Base-by-base conservation (phyloP, 2,329 filamentous ascomycete species). In the Hymenoscyphus linearis region DNA sequence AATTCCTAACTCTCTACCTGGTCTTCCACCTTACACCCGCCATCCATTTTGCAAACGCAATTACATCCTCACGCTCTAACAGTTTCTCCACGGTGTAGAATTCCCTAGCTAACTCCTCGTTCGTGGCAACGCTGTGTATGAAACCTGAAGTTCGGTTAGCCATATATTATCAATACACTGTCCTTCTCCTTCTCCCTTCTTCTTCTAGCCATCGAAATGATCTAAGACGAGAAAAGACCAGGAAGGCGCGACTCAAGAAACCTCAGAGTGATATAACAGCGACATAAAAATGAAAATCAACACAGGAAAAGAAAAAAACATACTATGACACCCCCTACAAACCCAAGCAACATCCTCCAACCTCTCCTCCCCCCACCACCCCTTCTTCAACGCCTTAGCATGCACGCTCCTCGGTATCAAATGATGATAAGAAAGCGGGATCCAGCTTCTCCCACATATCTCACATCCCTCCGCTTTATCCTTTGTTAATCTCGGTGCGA, bases 291-390 rank as follows among this genome's bases (percentile, higher is more conserved):
- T 7, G n/a, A n/a, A 16, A 22, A 44, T 4, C 2, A 6, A 44
- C 4, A 50, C 10, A 25, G 13, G 25, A 4, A 55, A 40, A 25
- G 22, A 22, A 55, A 36, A 35, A 3, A 27, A 57, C 55, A 31
- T n/a, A 57, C 82, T 84, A 77, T 96, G 91, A 70, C 91, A 96
- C 2, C 90, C 88, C 56, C 90, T 80, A 74, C 91, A 96, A 66
- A 96, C 75, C 91, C 91, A 96, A 13, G 91, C 91, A 22, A 95
- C 91, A 71, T 86, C 91, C 69, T 90, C 85, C 73, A 96, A 73
- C 75, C 86, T 83, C 73, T 90, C 89, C 64, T 85, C 84, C 3
- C 82, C 81, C 76, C 93, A 89, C 91, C 91, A 96, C 1, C 88
- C 88, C 50, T 90, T 79, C 78, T 89, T 91, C 44, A 91, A 73